phyloP scores from a whole-genome alignment of 2,329 filamentous ascomycete genomes.

The Tricladium varicosporioides region DNA sequence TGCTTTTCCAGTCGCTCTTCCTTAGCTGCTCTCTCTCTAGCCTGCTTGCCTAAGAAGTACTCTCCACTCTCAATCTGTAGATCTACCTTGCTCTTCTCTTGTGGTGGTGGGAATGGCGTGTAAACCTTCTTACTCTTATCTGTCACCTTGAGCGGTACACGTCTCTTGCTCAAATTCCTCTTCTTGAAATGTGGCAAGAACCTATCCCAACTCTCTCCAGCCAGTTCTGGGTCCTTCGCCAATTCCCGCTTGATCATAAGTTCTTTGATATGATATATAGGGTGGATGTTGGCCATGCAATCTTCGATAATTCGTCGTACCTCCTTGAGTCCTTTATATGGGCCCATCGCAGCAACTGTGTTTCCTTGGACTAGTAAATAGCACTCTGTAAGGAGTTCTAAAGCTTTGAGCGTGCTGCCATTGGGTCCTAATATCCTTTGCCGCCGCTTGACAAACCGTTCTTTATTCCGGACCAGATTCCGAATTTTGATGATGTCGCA shows the following conservation, averaged over 20 bases:
- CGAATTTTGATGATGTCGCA: slow-evolving; percentile 97
- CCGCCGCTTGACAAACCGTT: slow-evolving; percentile 90
- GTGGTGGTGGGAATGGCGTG: slow-evolving; percentile 94
- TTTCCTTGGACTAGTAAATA: slow-evolving; percentile 97
- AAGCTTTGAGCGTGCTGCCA: slow-evolving; percentile 88
- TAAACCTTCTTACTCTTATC: slow-evolving; percentile 95
- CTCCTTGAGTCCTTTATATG: slow-evolving; percentile 91
- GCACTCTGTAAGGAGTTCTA: slow-evolving; percentile 86
- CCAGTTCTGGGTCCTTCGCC: slow-evolving; percentile 82
- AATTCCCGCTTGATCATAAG: slow-evolving; percentile 93
- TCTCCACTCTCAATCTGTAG: slow-evolving; percentile 96
- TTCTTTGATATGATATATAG: slow-evolving; percentile 90
- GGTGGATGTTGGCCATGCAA: slow-evolving; percentile 93
- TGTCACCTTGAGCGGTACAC: slow-evolving; percentile 77
- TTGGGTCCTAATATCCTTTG: slow-evolving; percentile 91
- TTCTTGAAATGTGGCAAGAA: slow-evolving; percentile 98
- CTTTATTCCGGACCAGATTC: slow-evolving; percentile 86
- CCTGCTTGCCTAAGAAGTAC: slow-evolving; percentile 91
- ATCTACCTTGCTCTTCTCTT: slow-evolving; percentile 99
- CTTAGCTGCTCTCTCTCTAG: slow-evolving; percentile 79
- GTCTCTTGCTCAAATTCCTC: slow-evolving; percentile 80
- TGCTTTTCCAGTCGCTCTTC: slow-evolving; percentile 83
- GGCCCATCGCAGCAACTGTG: slow-evolving; percentile 88
- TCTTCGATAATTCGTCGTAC: slow-evolving; percentile 86
- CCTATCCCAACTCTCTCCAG: slow-evolving; percentile 88